Evolutionary conservation across 108 stramenopile genomes (phyloP).

Genomic region (Skeletonema costatum): DNA sequence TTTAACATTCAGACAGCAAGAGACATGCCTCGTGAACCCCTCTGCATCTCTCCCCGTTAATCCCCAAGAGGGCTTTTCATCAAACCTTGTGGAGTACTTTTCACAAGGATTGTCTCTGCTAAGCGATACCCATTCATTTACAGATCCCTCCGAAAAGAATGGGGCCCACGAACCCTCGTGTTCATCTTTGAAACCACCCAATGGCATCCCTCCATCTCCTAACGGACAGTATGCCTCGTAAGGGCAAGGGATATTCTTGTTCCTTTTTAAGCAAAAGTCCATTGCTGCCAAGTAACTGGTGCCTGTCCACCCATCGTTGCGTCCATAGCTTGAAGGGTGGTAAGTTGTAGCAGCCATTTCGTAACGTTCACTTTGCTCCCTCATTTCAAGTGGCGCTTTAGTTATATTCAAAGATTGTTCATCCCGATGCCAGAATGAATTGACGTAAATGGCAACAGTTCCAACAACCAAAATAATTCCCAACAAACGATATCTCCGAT

Average conservation of each 20-base stretch:
- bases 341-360: not conserved
- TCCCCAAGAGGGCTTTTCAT: constrained; percentile 2
- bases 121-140: constrained; percentile 9
- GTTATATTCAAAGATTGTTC: not conserved
- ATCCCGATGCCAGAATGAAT: not conserved
- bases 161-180: not conserved
- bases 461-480: not conserved
- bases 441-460: not conserved
- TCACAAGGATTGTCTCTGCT: not conserved
- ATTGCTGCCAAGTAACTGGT: constrained; percentile 1
- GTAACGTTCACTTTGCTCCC: not conserved
- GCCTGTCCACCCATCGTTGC: not conserved
- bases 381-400: not conserved
- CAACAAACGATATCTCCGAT: not conserved
- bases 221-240: constrained; percentile 2
- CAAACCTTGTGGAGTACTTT: not conserved
- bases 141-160: not conserved
- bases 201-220: not conserved
- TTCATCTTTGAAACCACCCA: constrained; percentile 2
- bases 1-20: not conserved
- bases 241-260: not conserved
- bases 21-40: not conserved
- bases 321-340: not conserved
- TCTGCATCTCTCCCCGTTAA: not conserved
- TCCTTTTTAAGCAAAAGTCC: not conserved